Base-by-base conservation (phyloP, 75 land plant species). In the Pseudotsuga menziesii region DNA sequence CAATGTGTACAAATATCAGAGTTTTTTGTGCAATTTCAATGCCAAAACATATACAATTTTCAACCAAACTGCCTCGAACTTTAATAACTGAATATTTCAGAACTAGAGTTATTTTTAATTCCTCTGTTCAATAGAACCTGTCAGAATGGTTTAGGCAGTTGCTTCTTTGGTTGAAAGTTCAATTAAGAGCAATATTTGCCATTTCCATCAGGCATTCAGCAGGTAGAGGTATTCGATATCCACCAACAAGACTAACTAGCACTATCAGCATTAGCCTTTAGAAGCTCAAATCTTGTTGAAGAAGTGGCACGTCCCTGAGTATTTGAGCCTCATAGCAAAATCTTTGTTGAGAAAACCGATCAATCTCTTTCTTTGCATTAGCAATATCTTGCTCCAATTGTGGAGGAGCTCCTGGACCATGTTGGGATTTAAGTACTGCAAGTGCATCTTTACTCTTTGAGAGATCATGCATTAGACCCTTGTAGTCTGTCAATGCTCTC, bases 321-420 rank as follows among this genome's bases (percentile, higher is more conserved):
- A 92, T 83, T 82, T 94, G 97, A 78, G 99, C 91, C 77, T 97
- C 97, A 78, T 88, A 94, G 74, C 95, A 94, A 12, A 91, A 75
- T 61, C 88, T 92, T 36, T 91, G 93, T 77, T 94, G 97, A 9
- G 93, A 85, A 59, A 82, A 81, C 57, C 80, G 67, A 72, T 97
- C 99, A 56, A 97, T 83, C 64, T 83, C 84, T 73, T 90, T 82
- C 82, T 97, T 93, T 67, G 88, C 76, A 9, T 89, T 88, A 32
- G 81, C 25, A 61, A 94, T 90, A 23, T 90, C 92, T 61, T 78
- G 75, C 66, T 89, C 87, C 59, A 94, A 41, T 61, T 91, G 88
- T 54, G 90, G 80, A 26, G 93, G 81, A 39, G 97, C 91, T 79
- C 92, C 82, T 56, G 79, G 85, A 27, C 75, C 93, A 63, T 84